Evolutionary conservation across 202 grass and related monocot genomes (phyloP), one percentile per base, ranked within the genome.

Genomic region (Elaeis oleifera): DNA sequence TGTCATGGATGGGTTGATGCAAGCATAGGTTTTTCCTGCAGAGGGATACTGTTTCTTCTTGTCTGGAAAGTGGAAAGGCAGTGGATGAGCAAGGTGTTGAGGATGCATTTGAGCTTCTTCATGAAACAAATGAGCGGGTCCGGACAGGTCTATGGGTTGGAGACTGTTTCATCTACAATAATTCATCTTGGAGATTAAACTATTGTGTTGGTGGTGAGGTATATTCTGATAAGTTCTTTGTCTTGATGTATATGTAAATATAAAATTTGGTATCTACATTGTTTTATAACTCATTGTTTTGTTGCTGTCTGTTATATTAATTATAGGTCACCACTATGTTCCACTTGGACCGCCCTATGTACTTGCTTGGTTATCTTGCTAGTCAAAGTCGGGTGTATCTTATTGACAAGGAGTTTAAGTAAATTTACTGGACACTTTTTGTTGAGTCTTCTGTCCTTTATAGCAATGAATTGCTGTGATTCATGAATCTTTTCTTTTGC

Each of bases 341-440:
- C 67, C 92, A 97, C 62, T 92, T 92, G 80, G 92, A 97, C 73
- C 79, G 92, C 31, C 92, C 92, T 61, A 97, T 97, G 92, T 97
- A 97, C 69, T 71, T 97, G 53, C 71, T 97, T 75, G 88, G 92
- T 80, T 97, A 97, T 82, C 88, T 97, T 83, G 84, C 74, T 0
- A 97, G 75, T 71, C 94, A 97, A 79, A 97, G 94, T 78, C 81
- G 88, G 67, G 94, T 92, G 60, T 97, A 92, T 85, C 94, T 97
- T 72, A 97, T 97, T 77, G 94, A 97, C 80, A 97, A 97, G 72
- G 82, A 92, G 78, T 97, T 97, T 63, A 97, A 92, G 94, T 97
- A 39, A 6, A 84, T 86, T 55, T 51, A 66, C 0, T 63, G 57
- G 22, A 23, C 60, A 16, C 49, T 55, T 70, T 5, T 60, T 67